These are phyloP conservation scores for Panicum virgatum DNA, from an alignment of 202 grass and related monocot genomes.

Conservation along the genomic window DNA sequence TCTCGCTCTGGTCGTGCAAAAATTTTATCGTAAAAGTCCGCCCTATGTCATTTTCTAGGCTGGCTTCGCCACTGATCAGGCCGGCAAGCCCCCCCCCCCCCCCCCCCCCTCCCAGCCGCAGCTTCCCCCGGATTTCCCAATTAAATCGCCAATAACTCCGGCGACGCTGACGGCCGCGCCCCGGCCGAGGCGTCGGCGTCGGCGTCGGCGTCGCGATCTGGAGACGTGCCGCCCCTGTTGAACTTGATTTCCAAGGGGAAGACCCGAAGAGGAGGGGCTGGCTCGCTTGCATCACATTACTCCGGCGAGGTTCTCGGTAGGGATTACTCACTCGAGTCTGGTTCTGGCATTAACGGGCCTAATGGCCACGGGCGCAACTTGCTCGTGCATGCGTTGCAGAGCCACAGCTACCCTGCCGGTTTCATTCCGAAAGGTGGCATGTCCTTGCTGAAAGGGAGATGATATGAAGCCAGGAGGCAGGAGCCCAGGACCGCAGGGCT, in stretches of 20 bases:
- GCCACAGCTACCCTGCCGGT: neutral
- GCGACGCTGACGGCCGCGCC: neutral
- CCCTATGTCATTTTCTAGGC: no score
- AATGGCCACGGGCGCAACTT: neutral
- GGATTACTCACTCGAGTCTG: neutral
- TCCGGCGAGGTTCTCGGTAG: neutral
- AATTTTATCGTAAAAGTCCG: no score
- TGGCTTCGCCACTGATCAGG: no score
- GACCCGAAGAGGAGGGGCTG: neutral
- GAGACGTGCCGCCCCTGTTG: neutral
- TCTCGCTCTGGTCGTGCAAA: no score
- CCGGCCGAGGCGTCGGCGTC: no score
- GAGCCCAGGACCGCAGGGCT: neutral
- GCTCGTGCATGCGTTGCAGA: no score
- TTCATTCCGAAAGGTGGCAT: neutral
- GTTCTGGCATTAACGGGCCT: neutral
- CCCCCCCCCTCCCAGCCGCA: neutral
- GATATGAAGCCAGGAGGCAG: neutral
- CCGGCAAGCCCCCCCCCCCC: no score
- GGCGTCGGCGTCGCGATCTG: neutral
- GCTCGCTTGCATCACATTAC: neutral
- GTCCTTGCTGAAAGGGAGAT: neutral
- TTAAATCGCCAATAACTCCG: neutral
- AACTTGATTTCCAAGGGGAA: neutral
- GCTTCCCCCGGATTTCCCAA: conserved; percentile 1